Evolutionary conservation across 257 asterid genomes (phyloP).

Genomic region (Parsonsia alboflavescens): DNA sequence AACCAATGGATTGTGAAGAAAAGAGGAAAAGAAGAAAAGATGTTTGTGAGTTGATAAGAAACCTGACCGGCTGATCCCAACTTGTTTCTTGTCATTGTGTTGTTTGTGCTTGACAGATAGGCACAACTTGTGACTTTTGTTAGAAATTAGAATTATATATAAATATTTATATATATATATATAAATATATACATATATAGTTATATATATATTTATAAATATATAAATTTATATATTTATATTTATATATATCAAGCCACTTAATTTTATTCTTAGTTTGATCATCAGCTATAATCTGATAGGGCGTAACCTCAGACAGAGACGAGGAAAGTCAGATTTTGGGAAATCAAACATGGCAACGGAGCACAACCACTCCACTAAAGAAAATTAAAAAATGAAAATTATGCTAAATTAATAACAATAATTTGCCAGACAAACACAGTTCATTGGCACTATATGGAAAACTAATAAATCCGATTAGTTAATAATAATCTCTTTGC

Average conservation of each 20-base stretch:
- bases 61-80: too few relatives aligned
- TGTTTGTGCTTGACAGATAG: too few relatives aligned
- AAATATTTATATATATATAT: too few relatives aligned
- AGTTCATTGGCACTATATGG: slow-evolving; percentile 43
- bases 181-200: too few relatives aligned
- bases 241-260: not conserved
- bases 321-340: slow-evolving; percentile 54
- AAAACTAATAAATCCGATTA: slow-evolving; percentile 26
- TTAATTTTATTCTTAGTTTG: not conserved
- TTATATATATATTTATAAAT: not conserved
- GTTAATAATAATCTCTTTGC: slow-evolving; percentile 23
- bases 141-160: too few relatives aligned
- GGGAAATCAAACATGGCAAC: slow-evolving; percentile 44
- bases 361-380: slow-evolving; percentile 59
- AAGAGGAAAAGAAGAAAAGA: too few relatives aligned
- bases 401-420: slow-evolving; percentile 24
- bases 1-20: too few relatives aligned
- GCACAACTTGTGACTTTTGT: too few relatives aligned
- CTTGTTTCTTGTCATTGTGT: too few relatives aligned
- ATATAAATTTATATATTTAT: too few relatives aligned
- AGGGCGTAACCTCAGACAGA: slow-evolving; percentile 41
- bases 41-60: too few relatives aligned
- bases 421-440: slow-evolving; percentile 43
- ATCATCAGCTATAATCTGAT: slow-evolving; percentile 12
- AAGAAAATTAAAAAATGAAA: not conserved